Conservation (phyloP, 306 rosid species). For the Glycine latifolia region DNA sequence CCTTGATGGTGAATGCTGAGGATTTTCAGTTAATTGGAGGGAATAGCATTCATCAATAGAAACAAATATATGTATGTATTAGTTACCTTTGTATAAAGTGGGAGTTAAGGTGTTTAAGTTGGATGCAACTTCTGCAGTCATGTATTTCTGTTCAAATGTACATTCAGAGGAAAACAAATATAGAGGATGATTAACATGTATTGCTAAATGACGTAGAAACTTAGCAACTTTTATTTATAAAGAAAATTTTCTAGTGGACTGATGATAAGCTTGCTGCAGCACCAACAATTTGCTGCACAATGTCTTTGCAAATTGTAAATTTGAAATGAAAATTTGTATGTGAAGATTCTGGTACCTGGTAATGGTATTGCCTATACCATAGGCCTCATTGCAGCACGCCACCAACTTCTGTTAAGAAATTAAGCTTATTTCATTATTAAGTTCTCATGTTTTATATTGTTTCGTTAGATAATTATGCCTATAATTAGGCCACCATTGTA, state of each 20-base stretch:
- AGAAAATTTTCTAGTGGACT: not conserved
- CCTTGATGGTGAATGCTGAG: slow-evolving; percentile 53
- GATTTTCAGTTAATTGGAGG: slow-evolving; percentile 29
- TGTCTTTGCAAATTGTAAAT: not conserved
- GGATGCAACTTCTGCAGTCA: slow-evolving; percentile 16
- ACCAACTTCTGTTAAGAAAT: not conserved
- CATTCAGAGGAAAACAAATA: slow-evolving; percentile 1
- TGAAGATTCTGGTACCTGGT: no score
- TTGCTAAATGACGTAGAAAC: not conserved
- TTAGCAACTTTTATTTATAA: no score
- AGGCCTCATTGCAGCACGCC: not conserved
- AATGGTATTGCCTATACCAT: not conserved
- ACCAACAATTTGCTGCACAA: not conserved
- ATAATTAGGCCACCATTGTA: no score
- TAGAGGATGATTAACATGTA: slow-evolving; percentile 11
- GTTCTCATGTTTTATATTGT: not conserved
- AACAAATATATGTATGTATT: slow-evolving; percentile 1
- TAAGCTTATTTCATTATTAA: no score
- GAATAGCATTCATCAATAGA: slow-evolving; percentile 25
- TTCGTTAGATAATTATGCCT: no score
- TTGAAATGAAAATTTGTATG: not conserved
- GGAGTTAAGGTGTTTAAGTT: slow-evolving; percentile 14
- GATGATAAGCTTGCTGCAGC: not conserved
- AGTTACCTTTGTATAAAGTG: not conserved
- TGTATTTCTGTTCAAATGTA: slow-evolving; percentile 27